Percentiles rank a stretch among this genome's conserved stretches.
Evolutionary conservation across 1,284 basidiomycete species (phyloP).

Genomic region (Cryptococcus hybrid): DNA sequence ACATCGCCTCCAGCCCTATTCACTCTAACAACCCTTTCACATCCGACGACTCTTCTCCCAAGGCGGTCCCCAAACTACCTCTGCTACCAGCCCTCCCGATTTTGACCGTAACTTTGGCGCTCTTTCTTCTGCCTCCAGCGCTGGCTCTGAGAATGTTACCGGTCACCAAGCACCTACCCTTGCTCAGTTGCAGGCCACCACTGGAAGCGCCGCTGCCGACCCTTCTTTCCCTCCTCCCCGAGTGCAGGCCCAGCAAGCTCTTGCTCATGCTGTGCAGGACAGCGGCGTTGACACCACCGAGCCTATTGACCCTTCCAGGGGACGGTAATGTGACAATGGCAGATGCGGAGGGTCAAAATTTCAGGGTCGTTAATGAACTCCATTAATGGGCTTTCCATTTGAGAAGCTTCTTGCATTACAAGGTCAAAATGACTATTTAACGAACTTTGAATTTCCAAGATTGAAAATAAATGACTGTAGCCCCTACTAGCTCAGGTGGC

Average conservation of each 20-base stretch:
- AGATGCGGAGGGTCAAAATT: too few relatives aligned
- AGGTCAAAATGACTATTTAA: too few relatives aligned
- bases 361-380: too few relatives aligned
- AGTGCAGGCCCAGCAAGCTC: constrained; percentile 3
- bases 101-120: not conserved
- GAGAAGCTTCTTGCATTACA: too few relatives aligned
- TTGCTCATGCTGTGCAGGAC: not conserved
- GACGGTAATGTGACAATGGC: too few relatives aligned
- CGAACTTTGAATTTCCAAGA: too few relatives aligned
- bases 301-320: too few relatives aligned
- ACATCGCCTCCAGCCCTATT: not conserved
- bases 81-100: not conserved
- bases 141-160: not conserved
- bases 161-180: not conserved
- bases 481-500: too few relatives aligned
- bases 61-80: not conserved
- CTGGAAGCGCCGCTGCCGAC: not conserved
- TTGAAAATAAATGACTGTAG: too few relatives aligned
- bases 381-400: too few relatives aligned
- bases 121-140: not conserved
- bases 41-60: not conserved
- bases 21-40: not conserved
- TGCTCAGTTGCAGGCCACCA: not conserved
- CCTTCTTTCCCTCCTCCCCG: not conserved
- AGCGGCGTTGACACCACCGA: not conserved